These are phyloP conservation scores for Fusarium graminum DNA, from an alignment of 2,329 filamentous ascomycete species.

Conservation along the genomic window DNA sequence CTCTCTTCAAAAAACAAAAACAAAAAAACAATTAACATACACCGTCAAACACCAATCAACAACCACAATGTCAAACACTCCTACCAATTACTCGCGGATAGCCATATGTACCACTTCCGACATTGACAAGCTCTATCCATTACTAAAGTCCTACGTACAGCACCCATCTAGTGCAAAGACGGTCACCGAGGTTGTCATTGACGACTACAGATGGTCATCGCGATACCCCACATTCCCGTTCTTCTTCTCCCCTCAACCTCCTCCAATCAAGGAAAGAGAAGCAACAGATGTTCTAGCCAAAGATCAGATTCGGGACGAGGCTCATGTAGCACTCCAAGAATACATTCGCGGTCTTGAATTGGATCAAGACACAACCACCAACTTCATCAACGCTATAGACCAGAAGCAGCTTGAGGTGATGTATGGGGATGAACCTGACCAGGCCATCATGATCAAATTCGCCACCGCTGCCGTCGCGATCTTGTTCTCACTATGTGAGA, in stretches of 20 bases:
- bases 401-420: neutral
- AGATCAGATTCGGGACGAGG: neutral
- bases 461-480: neutral
- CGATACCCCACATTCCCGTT: too few relatives aligned
- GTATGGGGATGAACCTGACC: neutral
- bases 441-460: neutral
- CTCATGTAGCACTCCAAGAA: rapidly evolving
- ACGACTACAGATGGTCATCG: neutral
- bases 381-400: neutral
- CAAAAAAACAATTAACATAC: too few relatives aligned
- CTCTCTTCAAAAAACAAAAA: too few relatives aligned
- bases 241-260: too few relatives aligned
- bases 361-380: rapidly evolving
- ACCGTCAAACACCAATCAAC: too few relatives aligned
- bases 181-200: neutral
- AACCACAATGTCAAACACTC: neutral
- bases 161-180: neutral
- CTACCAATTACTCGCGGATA: neutral
- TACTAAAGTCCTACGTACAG: neutral
- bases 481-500: neutral
- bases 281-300: neutral
- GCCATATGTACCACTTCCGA: neutral
- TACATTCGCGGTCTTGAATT: neutral
- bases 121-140: rapidly evolving
- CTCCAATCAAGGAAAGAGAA: neutral